A percentile compares a stretch with the other conserved stretches of the same genome.
phyloP scores from a whole-genome alignment of 2,329 filamentous ascomycete genomes.

The Plenodomus biglobosus region DNA sequence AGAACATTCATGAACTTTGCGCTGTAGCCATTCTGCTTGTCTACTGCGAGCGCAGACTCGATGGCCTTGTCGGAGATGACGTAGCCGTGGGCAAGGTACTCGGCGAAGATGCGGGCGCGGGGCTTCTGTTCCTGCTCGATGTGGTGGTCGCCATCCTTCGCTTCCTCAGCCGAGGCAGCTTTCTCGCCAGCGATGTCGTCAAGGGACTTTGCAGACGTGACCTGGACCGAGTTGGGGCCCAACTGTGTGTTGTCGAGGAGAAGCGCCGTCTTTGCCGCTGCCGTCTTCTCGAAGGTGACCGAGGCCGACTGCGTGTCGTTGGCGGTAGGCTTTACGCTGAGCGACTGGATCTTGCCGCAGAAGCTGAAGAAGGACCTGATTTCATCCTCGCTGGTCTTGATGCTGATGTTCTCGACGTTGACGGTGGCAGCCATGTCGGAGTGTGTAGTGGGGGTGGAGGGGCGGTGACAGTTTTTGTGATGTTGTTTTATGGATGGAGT shows the following conservation, averaged over 20 bases:
- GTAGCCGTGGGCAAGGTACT: constrained; percentile 96
- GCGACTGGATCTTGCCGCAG: constrained; percentile 82
- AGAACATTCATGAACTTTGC: constrained; percentile 76
- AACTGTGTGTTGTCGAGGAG: constrained; percentile 97
- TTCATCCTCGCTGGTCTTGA: constrained; percentile 82
- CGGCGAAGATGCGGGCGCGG: constrained; percentile 85
- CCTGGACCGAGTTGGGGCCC: constrained; percentile 72
- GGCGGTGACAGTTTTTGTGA: too few relatives aligned
- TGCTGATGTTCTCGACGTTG: constrained; percentile 85
- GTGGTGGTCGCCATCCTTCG: constrained; percentile 61
- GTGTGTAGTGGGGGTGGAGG: constrained; percentile 1
- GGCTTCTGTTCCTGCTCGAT: constrained; percentile 97
- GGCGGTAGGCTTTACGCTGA: constrained; percentile 69
- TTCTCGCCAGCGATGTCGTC: constrained; percentile 65
- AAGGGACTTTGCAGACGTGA: constrained; percentile 69
- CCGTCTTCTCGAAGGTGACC: constrained; percentile 97
- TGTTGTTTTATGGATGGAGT: not conserved
- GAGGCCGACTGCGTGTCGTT: constrained; percentile 77
- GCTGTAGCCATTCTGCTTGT: constrained; percentile 86
- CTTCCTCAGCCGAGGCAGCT: constrained; percentile 55
- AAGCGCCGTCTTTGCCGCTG: constrained; percentile 93
- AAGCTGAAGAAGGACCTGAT: constrained; percentile 98
- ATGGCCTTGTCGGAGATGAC: constrained; percentile 75
- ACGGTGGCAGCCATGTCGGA: constrained; percentile 65
- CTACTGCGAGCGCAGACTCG: constrained; percentile 80